These are phyloP conservation scores for Arthrobotrys sinensis DNA, from an alignment of 2,329 filamentous ascomycete species.

Conservation along the genomic window DNA sequence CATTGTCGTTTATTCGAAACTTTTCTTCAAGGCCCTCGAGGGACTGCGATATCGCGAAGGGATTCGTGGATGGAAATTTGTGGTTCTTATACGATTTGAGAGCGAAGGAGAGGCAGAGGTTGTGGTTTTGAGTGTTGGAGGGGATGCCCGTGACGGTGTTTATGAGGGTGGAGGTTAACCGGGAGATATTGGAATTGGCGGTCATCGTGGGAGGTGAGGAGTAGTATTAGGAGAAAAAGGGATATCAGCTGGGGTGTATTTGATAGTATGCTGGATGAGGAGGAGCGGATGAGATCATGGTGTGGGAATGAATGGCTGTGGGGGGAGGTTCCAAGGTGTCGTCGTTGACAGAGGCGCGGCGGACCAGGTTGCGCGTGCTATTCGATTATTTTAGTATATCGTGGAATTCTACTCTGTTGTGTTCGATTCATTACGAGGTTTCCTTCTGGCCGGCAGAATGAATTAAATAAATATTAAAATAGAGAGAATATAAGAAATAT, in stretches of 20 bases:
- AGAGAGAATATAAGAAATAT: not conserved
- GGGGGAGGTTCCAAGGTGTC: not conserved
- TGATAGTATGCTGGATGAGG: constrained; percentile 14
- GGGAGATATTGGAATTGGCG: constrained; percentile 27
- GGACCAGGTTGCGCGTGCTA: not conserved
- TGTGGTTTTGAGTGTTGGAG: constrained; percentile 22
- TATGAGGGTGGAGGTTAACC: constrained; percentile 34
- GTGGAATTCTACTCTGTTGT: not conserved
- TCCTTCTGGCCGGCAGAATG: not conserved
- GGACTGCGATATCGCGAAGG: constrained; percentile 34
- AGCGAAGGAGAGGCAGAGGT: constrained; percentile 29
- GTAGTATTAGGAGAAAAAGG: not conserved
- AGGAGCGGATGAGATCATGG: constrained; percentile 10
- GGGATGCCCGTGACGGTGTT: constrained; percentile 34
- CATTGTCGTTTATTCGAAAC: constrained; percentile 83
- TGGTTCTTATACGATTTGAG: constrained; percentile 48
- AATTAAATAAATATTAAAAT: not conserved
- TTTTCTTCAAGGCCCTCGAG: constrained; percentile 79
- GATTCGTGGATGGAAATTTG: constrained; percentile 29
- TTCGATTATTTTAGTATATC: not conserved
- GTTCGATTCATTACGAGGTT: not conserved
- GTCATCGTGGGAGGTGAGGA: constrained; percentile 11
- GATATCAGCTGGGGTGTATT: constrained; percentile 21
- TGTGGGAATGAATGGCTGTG: not conserved
- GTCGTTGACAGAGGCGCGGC: not conserved